Evolutionary conservation across 768 basidiomycete genomes (phyloP).

Genomic region (Psilocybe cubensis): DNA sequence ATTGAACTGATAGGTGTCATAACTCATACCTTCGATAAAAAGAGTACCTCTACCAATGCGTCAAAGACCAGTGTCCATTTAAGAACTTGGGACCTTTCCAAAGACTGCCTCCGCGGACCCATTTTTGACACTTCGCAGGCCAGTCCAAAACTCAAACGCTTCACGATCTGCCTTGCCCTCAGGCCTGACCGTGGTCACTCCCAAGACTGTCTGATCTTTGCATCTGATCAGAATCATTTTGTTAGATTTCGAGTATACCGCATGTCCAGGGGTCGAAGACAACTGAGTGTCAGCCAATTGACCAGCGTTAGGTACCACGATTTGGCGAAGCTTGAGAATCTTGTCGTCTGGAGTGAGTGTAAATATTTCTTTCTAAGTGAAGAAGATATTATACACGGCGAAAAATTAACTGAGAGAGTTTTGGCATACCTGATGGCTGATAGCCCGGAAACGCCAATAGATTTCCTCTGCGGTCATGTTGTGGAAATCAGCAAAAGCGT

Average conservation of each 20-base stretch:
- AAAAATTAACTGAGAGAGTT: background rate
- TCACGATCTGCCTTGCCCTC: constrained; percentile 22
- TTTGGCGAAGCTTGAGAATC: constrained; percentile 14
- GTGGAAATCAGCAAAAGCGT: constrained; percentile 59
- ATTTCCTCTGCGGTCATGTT: constrained; percentile 60
- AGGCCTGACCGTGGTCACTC: constrained; percentile 20
- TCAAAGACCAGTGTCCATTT: no score
- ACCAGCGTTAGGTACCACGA: background rate
- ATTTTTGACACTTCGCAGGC: constrained; percentile 15
- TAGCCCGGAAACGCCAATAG: constrained; percentile 58
- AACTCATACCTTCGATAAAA: background rate
- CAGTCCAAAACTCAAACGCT: constrained; percentile 26
- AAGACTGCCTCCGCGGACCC: background rate
- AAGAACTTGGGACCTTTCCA: background rate
- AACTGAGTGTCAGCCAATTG: background rate
- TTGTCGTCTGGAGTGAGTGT: constrained; percentile 10
- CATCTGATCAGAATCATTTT: constrained; percentile 17
- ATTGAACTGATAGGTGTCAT: constrained; percentile 1
- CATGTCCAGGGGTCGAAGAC: constrained; percentile 7
- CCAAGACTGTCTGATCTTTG: constrained; percentile 13
- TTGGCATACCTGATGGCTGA: constrained; percentile 64
- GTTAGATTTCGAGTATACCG: constrained; percentile 9
- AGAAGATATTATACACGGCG: background rate
- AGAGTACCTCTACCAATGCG: no score
- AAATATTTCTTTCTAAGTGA: constrained; percentile 17